These are phyloP conservation scores for Aspergillus puulaauensis DNA, from an alignment of 2,329 filamentous ascomycete genomes.

Conservation along the genomic window DNA sequence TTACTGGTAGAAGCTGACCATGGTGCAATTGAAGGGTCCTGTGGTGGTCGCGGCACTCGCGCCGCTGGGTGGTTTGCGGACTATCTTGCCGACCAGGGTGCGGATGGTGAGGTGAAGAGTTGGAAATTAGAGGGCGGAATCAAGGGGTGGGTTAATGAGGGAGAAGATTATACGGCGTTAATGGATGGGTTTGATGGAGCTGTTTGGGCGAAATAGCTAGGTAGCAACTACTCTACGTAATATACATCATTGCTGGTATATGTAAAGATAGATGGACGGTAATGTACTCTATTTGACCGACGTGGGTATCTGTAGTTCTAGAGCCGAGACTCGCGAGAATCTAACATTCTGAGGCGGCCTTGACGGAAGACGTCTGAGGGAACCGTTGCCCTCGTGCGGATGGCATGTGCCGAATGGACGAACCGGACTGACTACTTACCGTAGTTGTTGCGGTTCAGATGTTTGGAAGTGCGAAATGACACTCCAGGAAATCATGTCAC, in stretches of 20 bases:
- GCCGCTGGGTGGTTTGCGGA: constrained; percentile 58
- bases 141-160: constrained; percentile 54
- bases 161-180: constrained; percentile 47
- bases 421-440: neutral
- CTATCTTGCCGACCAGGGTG: constrained; percentile 42
- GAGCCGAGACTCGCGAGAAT: neutral
- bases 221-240: neutral
- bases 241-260: neutral
- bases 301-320: neutral
- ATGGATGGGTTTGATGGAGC: constrained; percentile 39
- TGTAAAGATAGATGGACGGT: neutral
- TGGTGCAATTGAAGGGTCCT: constrained; percentile 48
- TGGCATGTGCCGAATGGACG: neutral
- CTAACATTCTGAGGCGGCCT: neutral
- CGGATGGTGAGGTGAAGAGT: constrained; percentile 47
- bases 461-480: neutral
- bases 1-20: neutral
- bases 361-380: neutral
- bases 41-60: constrained; percentile 54
- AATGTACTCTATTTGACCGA: neutral
- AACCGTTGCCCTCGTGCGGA: neutral
- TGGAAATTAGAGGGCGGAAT: constrained; percentile 53
- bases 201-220: constrained; percentile 7
- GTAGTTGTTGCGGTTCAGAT: neutral
- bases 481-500: neutral